Percentiles rank a stretch among this genome's conserved stretches.
These are phyloP conservation scores for Dicorynia guianensis DNA, from an alignment of 306 rosid species.

Conservation along the genomic window DNA sequence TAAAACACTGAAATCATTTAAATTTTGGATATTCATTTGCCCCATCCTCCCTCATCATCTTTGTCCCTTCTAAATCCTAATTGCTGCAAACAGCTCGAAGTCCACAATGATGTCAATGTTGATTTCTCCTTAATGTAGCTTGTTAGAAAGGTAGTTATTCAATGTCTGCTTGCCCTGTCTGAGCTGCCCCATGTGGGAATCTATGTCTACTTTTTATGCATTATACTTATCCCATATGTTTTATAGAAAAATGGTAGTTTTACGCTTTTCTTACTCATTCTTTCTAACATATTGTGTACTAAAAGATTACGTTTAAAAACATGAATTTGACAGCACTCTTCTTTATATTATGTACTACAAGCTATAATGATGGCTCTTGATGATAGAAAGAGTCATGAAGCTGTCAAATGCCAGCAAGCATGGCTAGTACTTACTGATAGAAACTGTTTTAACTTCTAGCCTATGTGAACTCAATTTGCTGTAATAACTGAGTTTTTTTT, in stretches of 20 bases:
- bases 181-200: conserved; percentile 80
- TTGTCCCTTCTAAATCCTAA: neutral
- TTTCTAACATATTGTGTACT: too few relatives aligned
- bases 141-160: conserved; percentile 91
- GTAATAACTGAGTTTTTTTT: neutral
- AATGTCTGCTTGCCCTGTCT: conserved; percentile 82
- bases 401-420: conserved; percentile 83
- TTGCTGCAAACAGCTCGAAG: conserved; percentile 20
- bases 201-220: conserved; percentile 2
- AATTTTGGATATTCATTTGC: neutral
- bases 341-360: conserved; percentile 60
- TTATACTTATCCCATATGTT: conserved; percentile 12
- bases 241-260: too few relatives aligned
- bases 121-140: conserved; percentile 59
- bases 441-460: neutral
- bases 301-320: too few relatives aligned
- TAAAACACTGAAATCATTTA: neutral
- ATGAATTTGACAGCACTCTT: too few relatives aligned
- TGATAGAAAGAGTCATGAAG: conserved; percentile 85
- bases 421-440: conserved; percentile 59
- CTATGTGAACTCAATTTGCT: neutral
- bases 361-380: conserved; percentile 68
- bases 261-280: too few relatives aligned
- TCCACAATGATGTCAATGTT: conserved; percentile 28
- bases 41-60: neutral